Evolutionary conservation across 345 rosid species (phyloP).

Genomic region (Pistacia integerrima): DNA sequence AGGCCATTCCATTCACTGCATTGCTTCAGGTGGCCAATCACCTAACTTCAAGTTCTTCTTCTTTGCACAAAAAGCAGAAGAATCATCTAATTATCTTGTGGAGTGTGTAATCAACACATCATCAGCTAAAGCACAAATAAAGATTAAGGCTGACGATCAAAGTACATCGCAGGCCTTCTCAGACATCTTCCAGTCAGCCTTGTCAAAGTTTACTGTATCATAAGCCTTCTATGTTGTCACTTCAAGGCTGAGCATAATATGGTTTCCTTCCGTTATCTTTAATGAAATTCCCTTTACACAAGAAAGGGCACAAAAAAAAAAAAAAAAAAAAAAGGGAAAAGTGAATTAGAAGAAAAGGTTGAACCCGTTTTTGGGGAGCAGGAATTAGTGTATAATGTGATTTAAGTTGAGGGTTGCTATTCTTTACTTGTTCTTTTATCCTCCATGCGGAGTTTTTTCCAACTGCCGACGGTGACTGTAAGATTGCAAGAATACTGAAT

Average conservation of each 20-base stretch:
- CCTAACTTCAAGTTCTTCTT: slow-evolving; percentile 94
- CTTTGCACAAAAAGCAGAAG: slow-evolving; percentile 86
- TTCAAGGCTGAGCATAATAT: too few relatives aligned
- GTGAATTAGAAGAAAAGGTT: not conserved
- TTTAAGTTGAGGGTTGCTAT: slow-evolving; percentile 1
- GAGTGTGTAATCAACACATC: slow-evolving; percentile 89
- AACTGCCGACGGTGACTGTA: not conserved
- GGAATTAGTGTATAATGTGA: slow-evolving; percentile 31
- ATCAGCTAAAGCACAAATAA: slow-evolving; percentile 70
- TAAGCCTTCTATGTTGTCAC: slow-evolving; percentile 21
- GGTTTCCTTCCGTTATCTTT: not conserved
- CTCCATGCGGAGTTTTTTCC: not conserved
- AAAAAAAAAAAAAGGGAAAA: not conserved
- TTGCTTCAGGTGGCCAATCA: slow-evolving; percentile 92
- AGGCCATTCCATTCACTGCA: slow-evolving; percentile 80
- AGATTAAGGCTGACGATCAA: slow-evolving; percentile 87
- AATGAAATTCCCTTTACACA: not conserved
- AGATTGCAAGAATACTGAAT: not conserved
- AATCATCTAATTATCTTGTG: slow-evolving; percentile 59
- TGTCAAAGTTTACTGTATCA: slow-evolving; percentile 60
- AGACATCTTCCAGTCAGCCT: slow-evolving; percentile 55
- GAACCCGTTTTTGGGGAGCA: slow-evolving; percentile 1
- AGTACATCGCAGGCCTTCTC: slow-evolving; percentile 62
- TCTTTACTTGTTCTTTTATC: too few relatives aligned
- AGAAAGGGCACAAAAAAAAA: not conserved